phyloP scores from a whole-genome alignment of 306 rosid genomes.

The Oemleria cerasiformis region DNA sequence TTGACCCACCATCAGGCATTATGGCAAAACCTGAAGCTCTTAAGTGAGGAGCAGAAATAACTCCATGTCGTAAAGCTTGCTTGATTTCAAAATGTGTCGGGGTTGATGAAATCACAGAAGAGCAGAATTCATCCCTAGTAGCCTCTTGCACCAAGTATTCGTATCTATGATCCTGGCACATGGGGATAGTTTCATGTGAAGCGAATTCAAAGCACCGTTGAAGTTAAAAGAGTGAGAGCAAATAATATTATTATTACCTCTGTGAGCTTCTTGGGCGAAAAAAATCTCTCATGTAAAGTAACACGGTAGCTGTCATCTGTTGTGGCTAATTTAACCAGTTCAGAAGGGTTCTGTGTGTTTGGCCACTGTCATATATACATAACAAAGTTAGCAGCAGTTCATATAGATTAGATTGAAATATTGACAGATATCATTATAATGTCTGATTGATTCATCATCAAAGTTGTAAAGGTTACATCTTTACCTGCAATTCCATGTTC shows the following conservation, averaged over 20 bases:
- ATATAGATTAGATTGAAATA: not conserved
- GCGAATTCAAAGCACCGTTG: not conserved
- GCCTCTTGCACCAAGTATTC: constrained; percentile 27
- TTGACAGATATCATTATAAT: not conserved
- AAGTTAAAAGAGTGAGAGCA: not conserved
- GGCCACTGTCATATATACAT: constrained; percentile 14
- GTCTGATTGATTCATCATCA: not conserved
- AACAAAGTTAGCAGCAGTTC: not conserved
- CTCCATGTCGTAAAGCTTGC: not conserved
- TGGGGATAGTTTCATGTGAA: not conserved
- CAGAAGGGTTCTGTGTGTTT: no score
- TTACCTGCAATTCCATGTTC: constrained; percentile 16
- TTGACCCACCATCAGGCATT: constrained; percentile 20
- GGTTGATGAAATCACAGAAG: constrained; percentile 19
- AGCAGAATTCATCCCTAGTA: constrained; percentile 23
- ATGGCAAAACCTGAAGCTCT: constrained; percentile 29
- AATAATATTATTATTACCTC: not conserved
- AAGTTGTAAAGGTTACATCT: not conserved
- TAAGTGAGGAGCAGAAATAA: not conserved
- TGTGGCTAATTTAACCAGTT: not conserved
- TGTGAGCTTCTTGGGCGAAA: not conserved
- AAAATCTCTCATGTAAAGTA: constrained; percentile 3
- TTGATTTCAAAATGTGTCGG: not conserved
- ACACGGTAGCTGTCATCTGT: constrained; percentile 5
- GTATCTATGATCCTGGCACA: not conserved